These are phyloP conservation scores for Amanita phalloides DNA, from an alignment of 768 basidiomycete species.

Conservation along the genomic window DNA sequence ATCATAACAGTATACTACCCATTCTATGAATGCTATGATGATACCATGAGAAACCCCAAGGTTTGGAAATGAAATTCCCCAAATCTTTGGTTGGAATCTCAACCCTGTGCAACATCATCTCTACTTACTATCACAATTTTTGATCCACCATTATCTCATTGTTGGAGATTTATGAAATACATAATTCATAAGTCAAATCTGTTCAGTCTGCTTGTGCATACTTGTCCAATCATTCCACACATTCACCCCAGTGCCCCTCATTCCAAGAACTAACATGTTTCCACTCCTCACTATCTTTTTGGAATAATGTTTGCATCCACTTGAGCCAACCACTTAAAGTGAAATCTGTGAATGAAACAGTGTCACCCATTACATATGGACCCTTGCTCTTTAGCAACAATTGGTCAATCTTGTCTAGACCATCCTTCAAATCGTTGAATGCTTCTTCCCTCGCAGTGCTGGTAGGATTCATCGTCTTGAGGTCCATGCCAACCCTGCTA, in stretches of 20 bases:
- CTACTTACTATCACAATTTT: neutral
- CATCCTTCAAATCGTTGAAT: conserved; percentile 26
- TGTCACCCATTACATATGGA: conserved; percentile 18
- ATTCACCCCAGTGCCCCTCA: conserved; percentile 1
- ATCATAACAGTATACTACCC: no score
- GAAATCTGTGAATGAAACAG: conserved; percentile 3
- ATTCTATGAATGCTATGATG: no score
- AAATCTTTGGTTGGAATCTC: no score
- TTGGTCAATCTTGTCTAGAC: conserved; percentile 16
- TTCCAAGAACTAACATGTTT: conserved; percentile 1
- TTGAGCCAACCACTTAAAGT: neutral
- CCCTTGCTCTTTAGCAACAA: conserved; percentile 13
- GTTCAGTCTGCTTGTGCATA: neutral
- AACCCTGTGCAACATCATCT: no score
- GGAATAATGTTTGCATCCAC: neutral
- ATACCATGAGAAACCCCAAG: no score
- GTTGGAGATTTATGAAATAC: neutral
- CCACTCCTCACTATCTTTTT: conserved; percentile 4
- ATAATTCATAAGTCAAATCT: neutral
- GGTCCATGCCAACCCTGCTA: conserved; percentile 18
- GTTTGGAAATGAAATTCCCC: no score
- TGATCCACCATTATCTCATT: neutral
- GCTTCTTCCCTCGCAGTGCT: conserved; percentile 8
- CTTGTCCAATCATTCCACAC: neutral
- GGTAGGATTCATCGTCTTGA: conserved; percentile 24